Evolutionary conservation across 2,329 filamentous ascomycete species (phyloP).

Genomic region (Colletotrichum zoysiae): DNA sequence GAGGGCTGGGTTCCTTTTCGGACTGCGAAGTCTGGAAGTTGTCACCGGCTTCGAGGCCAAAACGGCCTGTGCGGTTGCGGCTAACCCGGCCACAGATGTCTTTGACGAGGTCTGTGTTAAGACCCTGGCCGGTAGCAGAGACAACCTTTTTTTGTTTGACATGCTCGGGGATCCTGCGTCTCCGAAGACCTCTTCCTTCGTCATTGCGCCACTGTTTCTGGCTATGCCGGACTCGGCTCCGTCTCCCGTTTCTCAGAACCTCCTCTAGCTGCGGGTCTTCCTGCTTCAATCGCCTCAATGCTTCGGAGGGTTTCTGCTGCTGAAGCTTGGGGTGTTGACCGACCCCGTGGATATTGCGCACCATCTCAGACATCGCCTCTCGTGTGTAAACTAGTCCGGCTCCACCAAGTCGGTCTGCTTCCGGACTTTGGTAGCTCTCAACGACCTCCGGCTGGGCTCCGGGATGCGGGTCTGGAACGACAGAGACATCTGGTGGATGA

Average conservation of each 20-base stretch:
- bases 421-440: background rate
- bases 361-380: conserved; percentile 12
- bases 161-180: background rate
- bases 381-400: conserved; percentile 12
- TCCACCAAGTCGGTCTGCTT: conserved; percentile 13
- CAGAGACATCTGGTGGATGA: background rate
- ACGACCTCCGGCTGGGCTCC: conserved; percentile 6
- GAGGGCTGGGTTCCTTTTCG: background rate
- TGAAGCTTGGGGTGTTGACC: conserved; percentile 1
- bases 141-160: background rate
- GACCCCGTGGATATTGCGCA: conserved; percentile 1
- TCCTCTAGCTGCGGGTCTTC: background rate
- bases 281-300: background rate
- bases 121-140: background rate
- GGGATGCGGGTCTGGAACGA: background rate
- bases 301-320: background rate
- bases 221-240: conserved; percentile 16
- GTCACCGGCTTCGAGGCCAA: conserved; percentile 13
- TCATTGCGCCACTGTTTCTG: conserved; percentile 28
- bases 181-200: background rate
- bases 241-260: conserved; percentile 7
- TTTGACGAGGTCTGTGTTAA: conserved; percentile 1
- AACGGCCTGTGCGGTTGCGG: background rate
- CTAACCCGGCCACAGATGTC: background rate
- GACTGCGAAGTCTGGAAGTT: conserved; percentile 1